Conservation (phyloP, 2,329 filamentous ascomycete species). For the Fusarium luffae region DNA sequence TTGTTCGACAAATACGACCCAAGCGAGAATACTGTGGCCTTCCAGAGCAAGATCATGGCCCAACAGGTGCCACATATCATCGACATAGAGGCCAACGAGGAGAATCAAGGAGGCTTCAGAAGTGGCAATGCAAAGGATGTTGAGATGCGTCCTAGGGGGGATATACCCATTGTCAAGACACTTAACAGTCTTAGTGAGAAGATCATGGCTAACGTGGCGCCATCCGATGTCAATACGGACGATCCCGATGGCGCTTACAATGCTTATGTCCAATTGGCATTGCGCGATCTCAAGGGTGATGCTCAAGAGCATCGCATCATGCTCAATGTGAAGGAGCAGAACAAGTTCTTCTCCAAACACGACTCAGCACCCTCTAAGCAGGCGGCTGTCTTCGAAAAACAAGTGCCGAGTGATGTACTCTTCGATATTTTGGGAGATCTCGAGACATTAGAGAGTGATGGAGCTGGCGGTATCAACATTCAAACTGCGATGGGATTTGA, state of each 20-base stretch:
- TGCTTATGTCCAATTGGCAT: slow-evolving; percentile 77
- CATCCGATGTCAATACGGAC: slow-evolving; percentile 76
- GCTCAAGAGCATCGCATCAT: slow-evolving; percentile 80
- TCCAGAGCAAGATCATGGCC: slow-evolving; percentile 65
- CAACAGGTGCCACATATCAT: slow-evolving; percentile 87
- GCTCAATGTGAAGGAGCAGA: slow-evolving; percentile 89
- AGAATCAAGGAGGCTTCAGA: slow-evolving; percentile 86
- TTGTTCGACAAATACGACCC: slow-evolving; percentile 89
- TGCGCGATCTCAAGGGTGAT: slow-evolving; percentile 83
- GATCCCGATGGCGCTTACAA: slow-evolving; percentile 72
- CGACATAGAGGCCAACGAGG: slow-evolving; percentile 92
- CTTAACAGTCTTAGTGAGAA: slow-evolving; percentile 93
- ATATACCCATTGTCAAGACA: slow-evolving; percentile 88
- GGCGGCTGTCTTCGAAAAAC: slow-evolving; percentile 69
- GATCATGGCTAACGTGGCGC: slow-evolving; percentile 87
- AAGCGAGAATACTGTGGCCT: slow-evolving; percentile 69
- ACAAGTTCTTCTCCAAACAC: slow-evolving; percentile 78
- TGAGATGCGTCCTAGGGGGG: slow-evolving; percentile 85
- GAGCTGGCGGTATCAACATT: slow-evolving; percentile 66
- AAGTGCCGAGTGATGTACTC: slow-evolving; percentile 76
- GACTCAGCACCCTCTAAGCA: slow-evolving; percentile 60
- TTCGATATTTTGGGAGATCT: slow-evolving; percentile 72
- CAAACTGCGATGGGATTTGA: slow-evolving; percentile 74
- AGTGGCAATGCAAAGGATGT: slow-evolving; percentile 87
- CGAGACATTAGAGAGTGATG: slow-evolving; percentile 59